Evolutionary conservation across 441 rosid species (phyloP).

Genomic region (Eruca vesicaria): DNA sequence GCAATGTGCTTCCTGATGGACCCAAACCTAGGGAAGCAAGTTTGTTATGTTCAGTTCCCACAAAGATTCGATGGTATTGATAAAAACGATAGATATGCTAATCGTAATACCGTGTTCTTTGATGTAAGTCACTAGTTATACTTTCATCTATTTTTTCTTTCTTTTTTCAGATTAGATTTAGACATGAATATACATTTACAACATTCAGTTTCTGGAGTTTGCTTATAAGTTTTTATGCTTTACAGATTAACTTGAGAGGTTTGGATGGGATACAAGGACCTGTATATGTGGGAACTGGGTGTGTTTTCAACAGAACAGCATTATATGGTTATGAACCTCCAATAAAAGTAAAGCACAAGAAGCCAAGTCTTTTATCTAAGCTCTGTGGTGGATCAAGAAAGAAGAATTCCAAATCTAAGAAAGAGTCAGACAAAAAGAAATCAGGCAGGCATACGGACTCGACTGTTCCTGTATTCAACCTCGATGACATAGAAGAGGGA

Average conservation of each 20-base stretch:
- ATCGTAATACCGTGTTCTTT: conserved; percentile 97
- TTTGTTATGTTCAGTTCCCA: conserved; percentile 97
- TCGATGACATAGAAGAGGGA: conserved; percentile 99
- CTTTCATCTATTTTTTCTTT: conserved; percentile 8
- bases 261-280: conserved; percentile 99
- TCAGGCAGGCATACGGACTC: conserved; percentile 86
- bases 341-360: conserved; percentile 73
- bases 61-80: conserved; percentile 99
- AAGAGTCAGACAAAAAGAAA: conserved; percentile 82
- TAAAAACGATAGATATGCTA: conserved; percentile 90
- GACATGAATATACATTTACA: neutral
- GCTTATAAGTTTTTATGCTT: conserved; percentile 18
- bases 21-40: conserved; percentile 93
- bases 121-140: conserved; percentile 64
- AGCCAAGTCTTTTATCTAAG: conserved; percentile 72
- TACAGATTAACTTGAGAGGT: conserved; percentile 96
- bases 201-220: conserved; percentile 14
- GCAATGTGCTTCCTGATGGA: conserved; percentile 99
- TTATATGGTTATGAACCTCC: conserved; percentile 98
- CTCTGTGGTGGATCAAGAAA: conserved; percentile 91
- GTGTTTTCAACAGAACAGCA: conserved; percentile 97
- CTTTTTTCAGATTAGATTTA: neutral
- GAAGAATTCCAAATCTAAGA: conserved; percentile 70
- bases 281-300: conserved; percentile 99
- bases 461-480: conserved; percentile 85